Evolutionary conservation across 2,329 filamentous ascomycete species (phyloP).

Genomic region (Hypoxylon sp.): DNA sequence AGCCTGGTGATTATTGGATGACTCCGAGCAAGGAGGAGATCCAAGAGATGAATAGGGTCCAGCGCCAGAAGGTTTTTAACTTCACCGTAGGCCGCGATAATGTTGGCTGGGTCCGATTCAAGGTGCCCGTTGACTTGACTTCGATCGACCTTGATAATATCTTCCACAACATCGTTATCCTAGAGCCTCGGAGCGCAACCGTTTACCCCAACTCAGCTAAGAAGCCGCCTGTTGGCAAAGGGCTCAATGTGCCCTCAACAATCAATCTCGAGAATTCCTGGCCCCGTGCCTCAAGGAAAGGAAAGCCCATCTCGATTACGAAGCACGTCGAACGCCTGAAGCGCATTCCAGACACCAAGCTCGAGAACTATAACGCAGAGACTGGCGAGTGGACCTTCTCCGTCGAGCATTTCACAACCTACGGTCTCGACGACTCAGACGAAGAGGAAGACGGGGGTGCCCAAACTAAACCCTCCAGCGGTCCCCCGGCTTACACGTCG

Average conservation of each 20-base stretch:
- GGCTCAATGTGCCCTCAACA: constrained; percentile 87
- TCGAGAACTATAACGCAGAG: constrained; percentile 79
- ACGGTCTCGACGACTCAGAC: constrained; percentile 82
- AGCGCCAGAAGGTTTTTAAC: constrained; percentile 76
- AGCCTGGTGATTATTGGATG: constrained; percentile 87
- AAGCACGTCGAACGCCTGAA: constrained; percentile 87
- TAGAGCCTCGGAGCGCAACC: constrained; percentile 81
- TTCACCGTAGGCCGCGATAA: constrained; percentile 85
- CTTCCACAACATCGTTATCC: constrained; percentile 76
- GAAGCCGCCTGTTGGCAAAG: constrained; percentile 86
- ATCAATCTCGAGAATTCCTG: constrained; percentile 93
- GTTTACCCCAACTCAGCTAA: constrained; percentile 81
- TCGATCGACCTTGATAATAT: constrained; percentile 82
- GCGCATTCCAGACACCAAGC: constrained; percentile 81
- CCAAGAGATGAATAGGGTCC: constrained; percentile 78
- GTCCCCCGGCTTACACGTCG: constrained; percentile 35
- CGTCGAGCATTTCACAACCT: constrained; percentile 97
- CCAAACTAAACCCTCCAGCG: constrained; percentile 53
- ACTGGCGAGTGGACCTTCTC: constrained; percentile 90
- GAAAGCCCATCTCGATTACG: constrained; percentile 70
- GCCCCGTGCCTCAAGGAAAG: constrained; percentile 74
- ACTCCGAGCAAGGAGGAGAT: constrained; percentile 78
- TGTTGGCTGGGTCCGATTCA: constrained; percentile 84
- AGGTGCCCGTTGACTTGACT: constrained; percentile 82
- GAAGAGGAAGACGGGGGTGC: constrained; percentile 74